Base-by-base conservation (phyloP, 1,284 basidiomycete genomes). In the Tylopilus orsonianus region DNA sequence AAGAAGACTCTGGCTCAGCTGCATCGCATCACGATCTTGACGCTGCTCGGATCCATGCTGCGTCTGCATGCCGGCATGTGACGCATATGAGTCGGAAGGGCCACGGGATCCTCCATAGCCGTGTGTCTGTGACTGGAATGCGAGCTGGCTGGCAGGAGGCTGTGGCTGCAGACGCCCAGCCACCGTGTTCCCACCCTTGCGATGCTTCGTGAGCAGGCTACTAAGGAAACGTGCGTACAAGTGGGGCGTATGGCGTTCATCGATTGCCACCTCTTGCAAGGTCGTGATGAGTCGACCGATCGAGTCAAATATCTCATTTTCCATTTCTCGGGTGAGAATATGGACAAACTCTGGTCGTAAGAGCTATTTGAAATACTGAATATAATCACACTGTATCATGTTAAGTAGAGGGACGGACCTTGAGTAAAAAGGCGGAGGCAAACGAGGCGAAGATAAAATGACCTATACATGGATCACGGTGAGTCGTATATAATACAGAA, bases 401-500 rank as follows among this genome's bases (percentile, higher is more conserved):
- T 23, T 4, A 19, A 22, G n/a, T 3, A 32, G 37, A 14, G n/a
- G 29, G 7, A 38, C 65, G n/a, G 37, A 86, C 87, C 77, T 90
- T 90, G 55, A 90, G 77, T 46, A 91, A 70, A 68, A 90, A 91
- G 0, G 87, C 90, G 36, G 87, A 89, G 0, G 91, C 91, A 61
- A 93, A 94, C 1, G 89, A 81, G 2, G 87, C 79, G 60, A 91
- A 91, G 34, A 93, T 77, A 58, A 93, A 93, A 62, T 92, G 85
- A 8, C 84, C 83, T 86, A 44, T 3, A 30, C 18, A 32, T 22
- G 2, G 19, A n/a, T 48, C 51, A 35, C 1, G 13, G 24, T 33
- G n/a, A 42, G 13, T 12, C 1, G 1, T 2, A 14, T 18, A 4
- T 2, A 24, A 8, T 7, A n/a, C 8, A 20, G 23, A 32, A 10